Conservation (phyloP, 2,329 filamentous ascomycete species). For the Trichoderma cornu-damae region DNA sequence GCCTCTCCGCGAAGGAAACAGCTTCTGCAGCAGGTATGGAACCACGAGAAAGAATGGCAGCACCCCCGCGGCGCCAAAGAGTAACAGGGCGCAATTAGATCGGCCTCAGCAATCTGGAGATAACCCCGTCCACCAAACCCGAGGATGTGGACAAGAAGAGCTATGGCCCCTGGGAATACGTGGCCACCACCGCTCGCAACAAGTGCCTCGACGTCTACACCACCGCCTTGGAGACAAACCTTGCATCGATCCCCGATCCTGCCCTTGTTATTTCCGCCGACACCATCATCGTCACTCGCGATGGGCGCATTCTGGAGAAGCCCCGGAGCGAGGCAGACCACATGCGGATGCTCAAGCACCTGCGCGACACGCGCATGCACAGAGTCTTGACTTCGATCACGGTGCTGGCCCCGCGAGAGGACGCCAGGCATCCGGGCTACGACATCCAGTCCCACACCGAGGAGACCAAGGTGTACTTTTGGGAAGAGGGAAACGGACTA, state of each 20-base stretch:
- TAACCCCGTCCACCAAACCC: slow-evolving; percentile 74
- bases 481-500: slow-evolving; percentile 52
- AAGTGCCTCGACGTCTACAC: slow-evolving; percentile 74
- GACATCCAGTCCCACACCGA: slow-evolving; percentile 75
- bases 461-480: slow-evolving; percentile 88
- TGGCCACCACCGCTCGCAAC: slow-evolving; percentile 74
- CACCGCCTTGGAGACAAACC: slow-evolving; percentile 39
- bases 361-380: slow-evolving; percentile 73
- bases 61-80: not conserved
- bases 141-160: slow-evolving; percentile 76
- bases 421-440: slow-evolving; percentile 80
- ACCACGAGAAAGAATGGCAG: not conserved
- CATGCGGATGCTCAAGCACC: slow-evolving; percentile 71
- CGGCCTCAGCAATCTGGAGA: slow-evolving; percentile 75
- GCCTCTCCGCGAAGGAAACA: slow-evolving; percentile 79
- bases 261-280: slow-evolving; percentile 85
- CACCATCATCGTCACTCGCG: slow-evolving; percentile 75
- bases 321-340: slow-evolving; percentile 77
- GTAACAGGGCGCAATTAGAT: slow-evolving; percentile 46
- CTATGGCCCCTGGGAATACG: slow-evolving; percentile 83
- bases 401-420: slow-evolving; percentile 75
- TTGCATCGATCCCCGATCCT: slow-evolving; percentile 57
- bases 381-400: slow-evolving; percentile 82
- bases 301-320: slow-evolving; percentile 84
- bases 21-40: slow-evolving; percentile 63